phyloP scores from a whole-genome alignment of 179 eudicot species.

The Gypsophila paniculata region DNA sequence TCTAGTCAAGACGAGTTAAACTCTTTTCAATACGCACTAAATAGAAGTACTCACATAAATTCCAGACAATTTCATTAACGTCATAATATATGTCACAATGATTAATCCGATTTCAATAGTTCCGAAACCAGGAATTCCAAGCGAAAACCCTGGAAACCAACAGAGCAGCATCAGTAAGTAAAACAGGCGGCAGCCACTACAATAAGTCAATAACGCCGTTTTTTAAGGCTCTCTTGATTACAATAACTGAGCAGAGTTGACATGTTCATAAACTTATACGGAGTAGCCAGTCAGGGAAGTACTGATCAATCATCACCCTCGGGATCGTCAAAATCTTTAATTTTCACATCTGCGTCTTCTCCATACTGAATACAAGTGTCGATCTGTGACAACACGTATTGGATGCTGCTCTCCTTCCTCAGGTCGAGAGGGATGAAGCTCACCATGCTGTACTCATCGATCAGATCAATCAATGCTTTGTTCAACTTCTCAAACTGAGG shows the following conservation, averaged over 20 bases:
- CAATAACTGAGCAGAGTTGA: slow-evolving; percentile 12
- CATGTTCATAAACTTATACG: slow-evolving; percentile 3
- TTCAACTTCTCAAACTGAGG: slow-evolving; percentile 84
- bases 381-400: slow-evolving; percentile 56
- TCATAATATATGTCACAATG: background rate
- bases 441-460: slow-evolving; percentile 90
- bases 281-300: slow-evolving; percentile 5
- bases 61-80: no score
- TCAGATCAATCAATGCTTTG: slow-evolving; percentile 74
- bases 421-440: slow-evolving; percentile 84
- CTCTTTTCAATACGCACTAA: background rate
- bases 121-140: background rate
- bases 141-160: background rate
- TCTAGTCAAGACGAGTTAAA: background rate
- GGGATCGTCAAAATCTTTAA: slow-evolving; percentile 67
- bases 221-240: background rate
- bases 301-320: slow-evolving; percentile 39
- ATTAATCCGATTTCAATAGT: background rate
- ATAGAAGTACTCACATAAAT: background rate
- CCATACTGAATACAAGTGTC: slow-evolving; percentile 65
- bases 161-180: background rate
- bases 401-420: slow-evolving; percentile 73
- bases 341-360: slow-evolving; percentile 78
- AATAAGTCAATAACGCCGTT: no score
- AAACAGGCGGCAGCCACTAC: background rate